These are phyloP conservation scores for Curvularia hawaiiensis DNA, from an alignment of 2,329 filamentous ascomycete genomes.

Conservation along the genomic window DNA sequence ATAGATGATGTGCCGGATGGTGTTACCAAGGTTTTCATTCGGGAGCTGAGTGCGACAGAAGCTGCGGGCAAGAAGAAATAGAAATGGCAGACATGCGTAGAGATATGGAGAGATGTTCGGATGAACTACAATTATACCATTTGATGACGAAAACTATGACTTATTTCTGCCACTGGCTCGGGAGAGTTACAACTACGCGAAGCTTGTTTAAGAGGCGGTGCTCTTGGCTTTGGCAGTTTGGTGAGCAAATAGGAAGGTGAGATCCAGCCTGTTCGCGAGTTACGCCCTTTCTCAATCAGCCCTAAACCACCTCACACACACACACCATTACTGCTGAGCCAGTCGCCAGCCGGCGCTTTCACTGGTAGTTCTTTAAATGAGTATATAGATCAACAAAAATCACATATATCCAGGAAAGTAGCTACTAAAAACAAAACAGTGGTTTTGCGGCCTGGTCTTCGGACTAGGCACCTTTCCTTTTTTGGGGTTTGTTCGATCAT, in stretches of 20 bases:
- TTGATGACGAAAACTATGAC: neutral
- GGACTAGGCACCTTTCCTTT: conserved; percentile 1
- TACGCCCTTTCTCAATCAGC: neutral
- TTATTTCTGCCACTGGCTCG: neutral
- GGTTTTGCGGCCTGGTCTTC: neutral
- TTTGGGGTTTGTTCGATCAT: neutral
- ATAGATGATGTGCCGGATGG: conserved; percentile 80
- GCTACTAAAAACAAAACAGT: neutral
- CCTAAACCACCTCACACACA: neutral
- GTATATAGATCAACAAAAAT: neutral
- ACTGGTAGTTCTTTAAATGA: no score
- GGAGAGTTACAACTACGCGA: neutral
- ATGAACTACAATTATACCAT: conserved; percentile 3
- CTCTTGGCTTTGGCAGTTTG: neutral
- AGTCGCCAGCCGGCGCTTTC: neutral
- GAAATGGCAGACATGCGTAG: neutral
- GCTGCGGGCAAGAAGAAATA: conserved; percentile 81
- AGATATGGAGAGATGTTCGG: neutral
- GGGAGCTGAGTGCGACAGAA: conserved; percentile 85
- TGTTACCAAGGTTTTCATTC: conserved; percentile 74
- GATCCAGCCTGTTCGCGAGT: neutral
- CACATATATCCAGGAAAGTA: neutral
- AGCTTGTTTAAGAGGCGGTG: neutral
- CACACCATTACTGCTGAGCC: neutral
- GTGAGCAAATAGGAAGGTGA: neutral